A percentile compares a stretch with the other conserved stretches of the same genome.
These are phyloP conservation scores for Panaeolus cyanescens DNA, from an alignment of 768 basidiomycete species.

Conservation along the genomic window DNA sequence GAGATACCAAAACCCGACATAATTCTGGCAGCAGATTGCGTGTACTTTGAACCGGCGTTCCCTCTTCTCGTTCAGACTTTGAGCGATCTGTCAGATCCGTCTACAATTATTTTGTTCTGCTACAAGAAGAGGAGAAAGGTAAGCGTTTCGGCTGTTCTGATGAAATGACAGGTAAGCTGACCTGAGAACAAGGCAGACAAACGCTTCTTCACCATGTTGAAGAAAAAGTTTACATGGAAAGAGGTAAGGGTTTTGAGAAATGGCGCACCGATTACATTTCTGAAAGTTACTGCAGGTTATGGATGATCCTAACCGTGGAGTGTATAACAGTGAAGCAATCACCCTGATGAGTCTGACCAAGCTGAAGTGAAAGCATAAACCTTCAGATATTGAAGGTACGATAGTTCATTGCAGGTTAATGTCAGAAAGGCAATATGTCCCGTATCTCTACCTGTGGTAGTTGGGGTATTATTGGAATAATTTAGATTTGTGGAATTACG, in stretches of 20 bases:
- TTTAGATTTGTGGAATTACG: background rate
- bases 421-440: background rate
- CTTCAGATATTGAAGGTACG: background rate
- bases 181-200: constrained; percentile 69
- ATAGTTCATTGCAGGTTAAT: constrained; percentile 10
- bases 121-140: constrained; percentile 95
- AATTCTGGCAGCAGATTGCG: constrained; percentile 91
- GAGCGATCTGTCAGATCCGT: constrained; percentile 53
- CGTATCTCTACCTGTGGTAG: background rate
- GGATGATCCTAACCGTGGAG: constrained; percentile 61
- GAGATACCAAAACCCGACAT: constrained; percentile 56
- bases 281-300: constrained; percentile 41
- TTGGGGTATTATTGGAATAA: background rate
- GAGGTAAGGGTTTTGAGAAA: constrained; percentile 44
- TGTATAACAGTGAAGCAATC: constrained; percentile 68
- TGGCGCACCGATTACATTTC: background rate
- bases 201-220: constrained; percentile 80
- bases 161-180: background rate
- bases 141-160: constrained; percentile 4
- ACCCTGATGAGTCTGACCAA: constrained; percentile 57
- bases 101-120: constrained; percentile 81
- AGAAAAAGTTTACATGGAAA: constrained; percentile 74
- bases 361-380: constrained; percentile 11
- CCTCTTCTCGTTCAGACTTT: constrained; percentile 84
- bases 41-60: constrained; percentile 94